Evolutionary conservation across 768 basidiomycete species (phyloP).

Genomic region (Mycena polygramma): DNA sequence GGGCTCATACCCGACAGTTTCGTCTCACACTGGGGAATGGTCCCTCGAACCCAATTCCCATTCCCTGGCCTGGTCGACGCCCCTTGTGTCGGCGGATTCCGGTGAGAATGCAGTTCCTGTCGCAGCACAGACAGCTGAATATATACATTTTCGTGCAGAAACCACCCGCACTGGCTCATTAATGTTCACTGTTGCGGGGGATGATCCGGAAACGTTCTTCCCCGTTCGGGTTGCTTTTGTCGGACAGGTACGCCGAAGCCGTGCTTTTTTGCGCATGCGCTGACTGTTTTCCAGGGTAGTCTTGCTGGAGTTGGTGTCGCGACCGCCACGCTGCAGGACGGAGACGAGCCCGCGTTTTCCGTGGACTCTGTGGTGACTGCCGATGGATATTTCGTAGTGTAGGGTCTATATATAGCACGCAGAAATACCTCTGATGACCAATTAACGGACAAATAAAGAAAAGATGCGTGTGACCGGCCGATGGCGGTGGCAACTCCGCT

Average conservation of each 20-base stretch:
- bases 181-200: constrained; percentile 90
- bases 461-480: not conserved
- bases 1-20: constrained; percentile 89
- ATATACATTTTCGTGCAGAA: constrained; percentile 12
- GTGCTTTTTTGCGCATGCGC: not conserved
- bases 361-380: constrained; percentile 65
- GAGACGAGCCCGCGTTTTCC: constrained; percentile 58
- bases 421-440: constrained; percentile 8
- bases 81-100: constrained; percentile 72
- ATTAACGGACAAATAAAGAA: not conserved
- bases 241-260: constrained; percentile 48
- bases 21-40: constrained; percentile 85
- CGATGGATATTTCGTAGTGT: constrained; percentile 72
- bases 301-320: constrained; percentile 81
- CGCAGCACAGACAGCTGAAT: no score
- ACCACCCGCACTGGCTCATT: constrained; percentile 81
- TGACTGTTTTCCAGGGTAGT: constrained; percentile 63
- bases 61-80: constrained; percentile 88
- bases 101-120: constrained; percentile 15
- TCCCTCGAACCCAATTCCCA: constrained; percentile 83
- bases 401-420: constrained; percentile 25
- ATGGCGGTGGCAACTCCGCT: not conserved
- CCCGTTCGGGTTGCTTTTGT: constrained; percentile 89
- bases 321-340: constrained; percentile 64
- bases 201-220: constrained; percentile 90